Evolutionary conservation across 768 basidiomycete genomes (phyloP).

Genomic region (Suillus hirtellus): DNA sequence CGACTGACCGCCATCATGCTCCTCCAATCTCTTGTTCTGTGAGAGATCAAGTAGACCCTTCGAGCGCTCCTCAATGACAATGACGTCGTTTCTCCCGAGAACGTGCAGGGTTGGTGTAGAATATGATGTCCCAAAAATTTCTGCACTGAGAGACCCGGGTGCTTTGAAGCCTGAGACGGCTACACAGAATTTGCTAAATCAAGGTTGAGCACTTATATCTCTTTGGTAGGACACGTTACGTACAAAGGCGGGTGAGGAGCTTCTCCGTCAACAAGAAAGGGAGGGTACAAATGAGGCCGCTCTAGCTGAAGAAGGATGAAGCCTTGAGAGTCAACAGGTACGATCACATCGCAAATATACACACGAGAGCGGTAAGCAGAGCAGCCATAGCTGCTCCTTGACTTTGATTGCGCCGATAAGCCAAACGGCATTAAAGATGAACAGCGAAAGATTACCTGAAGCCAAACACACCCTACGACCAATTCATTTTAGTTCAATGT

Average conservation of each 20-base stretch:
- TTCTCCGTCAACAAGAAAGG: constrained; percentile 63
- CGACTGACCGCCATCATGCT: constrained; percentile 74
- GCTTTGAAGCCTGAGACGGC: constrained; percentile 73
- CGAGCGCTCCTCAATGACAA: constrained; percentile 72
- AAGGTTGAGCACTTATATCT: neutral
- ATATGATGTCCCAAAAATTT: constrained; percentile 52
- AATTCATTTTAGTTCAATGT: neutral
- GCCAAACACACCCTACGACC: constrained; percentile 68
- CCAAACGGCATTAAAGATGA: neutral
- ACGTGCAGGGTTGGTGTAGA: constrained; percentile 78
- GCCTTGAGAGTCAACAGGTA: constrained; percentile 7
- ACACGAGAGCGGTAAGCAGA: constrained; percentile 65
- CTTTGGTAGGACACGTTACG: constrained; percentile 20
- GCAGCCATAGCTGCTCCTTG: constrained; percentile 82
- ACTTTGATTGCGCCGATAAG: constrained; percentile 36
- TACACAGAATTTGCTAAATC: constrained; percentile 65
- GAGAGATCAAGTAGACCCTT: constrained; percentile 56
- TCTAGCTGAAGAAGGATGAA: constrained; percentile 44
- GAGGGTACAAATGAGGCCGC: constrained; percentile 49
- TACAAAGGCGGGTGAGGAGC: constrained; percentile 78
- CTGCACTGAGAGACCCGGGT: constrained; percentile 44
- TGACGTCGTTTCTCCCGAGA: constrained; percentile 72
- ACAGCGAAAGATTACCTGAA: constrained; percentile 54
- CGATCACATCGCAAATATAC: constrained; percentile 23
- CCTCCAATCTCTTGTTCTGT: constrained; percentile 60